These are phyloP conservation scores for Pulicaria dysenterica DNA, from an alignment of 129 eudicot genomes.

Conservation along the genomic window DNA sequence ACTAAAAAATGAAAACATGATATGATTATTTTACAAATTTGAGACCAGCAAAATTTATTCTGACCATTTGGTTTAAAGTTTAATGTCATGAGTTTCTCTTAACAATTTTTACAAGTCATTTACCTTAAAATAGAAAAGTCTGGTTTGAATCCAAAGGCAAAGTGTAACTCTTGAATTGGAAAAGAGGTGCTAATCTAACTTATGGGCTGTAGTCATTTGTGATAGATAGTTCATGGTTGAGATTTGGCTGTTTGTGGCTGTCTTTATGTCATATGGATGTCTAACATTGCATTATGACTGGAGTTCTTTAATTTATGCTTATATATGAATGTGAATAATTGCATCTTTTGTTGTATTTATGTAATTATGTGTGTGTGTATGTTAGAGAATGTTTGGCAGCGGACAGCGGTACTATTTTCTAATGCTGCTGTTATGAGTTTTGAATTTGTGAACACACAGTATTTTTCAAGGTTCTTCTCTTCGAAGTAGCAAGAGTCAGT, in stretches of 20 bases:
- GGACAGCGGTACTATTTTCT: neutral
- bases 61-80: neutral
- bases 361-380: neutral
- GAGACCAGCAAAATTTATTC: neutral
- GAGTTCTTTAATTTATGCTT: conserved; percentile 5
- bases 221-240: neutral
- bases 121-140: neutral
- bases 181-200: conserved; percentile 17
- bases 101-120: neutral
- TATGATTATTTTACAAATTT: conserved; percentile 4
- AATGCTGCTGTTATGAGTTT: neutral
- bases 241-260: conserved; percentile 16
- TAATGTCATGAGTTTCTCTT: neutral
- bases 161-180: neutral
- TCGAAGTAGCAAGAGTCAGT: neutral
- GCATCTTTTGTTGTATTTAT: conserved; percentile 2
- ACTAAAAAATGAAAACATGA: conserved; percentile 1
- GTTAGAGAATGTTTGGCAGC: neutral
- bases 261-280: neutral
- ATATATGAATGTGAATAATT: neutral
- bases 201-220: conserved; percentile 3
- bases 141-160: neutral
- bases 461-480: neutral
- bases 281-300: neutral
- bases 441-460: neutral